Conservation (phyloP, 2,329 filamentous ascomycete species). For the Trichoderma sp. region DNA sequence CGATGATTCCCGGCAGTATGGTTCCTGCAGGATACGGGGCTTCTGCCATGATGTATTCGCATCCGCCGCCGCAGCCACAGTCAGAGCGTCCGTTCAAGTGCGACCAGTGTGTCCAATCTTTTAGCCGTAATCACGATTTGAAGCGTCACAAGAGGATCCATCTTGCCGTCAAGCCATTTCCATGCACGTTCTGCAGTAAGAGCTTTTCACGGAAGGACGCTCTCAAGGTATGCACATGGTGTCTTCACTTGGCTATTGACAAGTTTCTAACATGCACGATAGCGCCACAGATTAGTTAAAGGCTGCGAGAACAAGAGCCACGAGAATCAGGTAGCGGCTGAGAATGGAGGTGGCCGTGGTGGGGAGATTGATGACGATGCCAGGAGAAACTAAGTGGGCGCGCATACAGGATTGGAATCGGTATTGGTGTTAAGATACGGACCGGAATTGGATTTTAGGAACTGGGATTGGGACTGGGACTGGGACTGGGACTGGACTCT, state of each 20-base stretch:
- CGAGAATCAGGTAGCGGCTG: constrained; percentile 30
- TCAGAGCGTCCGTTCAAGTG: constrained; percentile 93
- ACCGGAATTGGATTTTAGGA: background rate
- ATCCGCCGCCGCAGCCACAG: constrained; percentile 50
- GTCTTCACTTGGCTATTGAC: background rate
- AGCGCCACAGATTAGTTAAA: constrained; percentile 66
- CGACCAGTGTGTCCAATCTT: constrained; percentile 87
- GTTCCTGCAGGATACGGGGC: constrained; percentile 55
- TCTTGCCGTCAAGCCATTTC: constrained; percentile 91
- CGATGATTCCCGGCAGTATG: constrained; percentile 64
- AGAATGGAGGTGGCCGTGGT: constrained; percentile 29
- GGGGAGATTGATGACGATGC: constrained; percentile 32
- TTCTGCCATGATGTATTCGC: constrained; percentile 60
- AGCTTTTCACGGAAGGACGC: constrained; percentile 97
- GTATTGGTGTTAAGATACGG: background rate
- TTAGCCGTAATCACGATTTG: constrained; percentile 94
- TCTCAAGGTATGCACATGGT: constrained; percentile 70
- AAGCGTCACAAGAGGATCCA: constrained; percentile 97
- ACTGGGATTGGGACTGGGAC: background rate
- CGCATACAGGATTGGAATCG: background rate
- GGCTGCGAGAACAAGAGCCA: constrained; percentile 52
- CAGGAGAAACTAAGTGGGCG: background rate
- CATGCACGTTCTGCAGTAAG: constrained; percentile 89
- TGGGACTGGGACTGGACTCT: background rate
- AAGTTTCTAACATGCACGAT: constrained; percentile 29